Conservation (phyloP, 345 rosid species). For the Tarenaya hassleriana region DNA sequence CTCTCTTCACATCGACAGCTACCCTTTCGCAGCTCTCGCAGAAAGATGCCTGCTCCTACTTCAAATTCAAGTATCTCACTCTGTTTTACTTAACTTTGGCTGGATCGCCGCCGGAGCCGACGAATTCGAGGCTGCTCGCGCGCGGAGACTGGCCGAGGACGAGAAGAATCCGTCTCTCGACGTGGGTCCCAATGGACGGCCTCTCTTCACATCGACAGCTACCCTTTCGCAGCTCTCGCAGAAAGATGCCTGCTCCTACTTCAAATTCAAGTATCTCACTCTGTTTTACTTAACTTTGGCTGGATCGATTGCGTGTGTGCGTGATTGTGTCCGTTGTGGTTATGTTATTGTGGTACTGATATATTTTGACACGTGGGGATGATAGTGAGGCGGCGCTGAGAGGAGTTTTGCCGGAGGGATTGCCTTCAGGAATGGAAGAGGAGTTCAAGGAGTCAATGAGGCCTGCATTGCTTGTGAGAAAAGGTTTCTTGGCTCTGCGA, state of each 20-base stretch:
- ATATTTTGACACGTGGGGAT: too few relatives aligned
- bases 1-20: slow-evolving; percentile 62
- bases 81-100: slow-evolving; percentile 19
- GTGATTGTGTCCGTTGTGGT: not conserved
- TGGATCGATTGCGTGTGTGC: slow-evolving; percentile 8
- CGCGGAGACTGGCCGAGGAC: slow-evolving; percentile 52
- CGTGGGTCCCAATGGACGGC: slow-evolving; percentile 58
- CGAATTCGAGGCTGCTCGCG: slow-evolving; percentile 45
- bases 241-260: slow-evolving; percentile 37
- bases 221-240: slow-evolving; percentile 60
- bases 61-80: slow-evolving; percentile 52
- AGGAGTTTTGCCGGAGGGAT: slow-evolving; percentile 64
- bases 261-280: not conserved
- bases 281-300: not conserved
- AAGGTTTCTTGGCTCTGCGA: slow-evolving; percentile 77
- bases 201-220: slow-evolving; percentile 62
- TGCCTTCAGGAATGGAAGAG: slow-evolving; percentile 58
- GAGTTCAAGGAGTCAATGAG: slow-evolving; percentile 86
- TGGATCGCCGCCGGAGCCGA: slow-evolving; percentile 31
- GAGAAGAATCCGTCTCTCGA: slow-evolving; percentile 62
- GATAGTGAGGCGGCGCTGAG: slow-evolving; percentile 47
- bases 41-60: slow-evolving; percentile 57
- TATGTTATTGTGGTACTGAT: too few relatives aligned
- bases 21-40: slow-evolving; percentile 60
- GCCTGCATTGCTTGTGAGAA: slow-evolving; percentile 65